phyloP scores from a whole-genome alignment of 2,329 filamentous ascomycete species.

The Aspergillus sp. region DNA sequence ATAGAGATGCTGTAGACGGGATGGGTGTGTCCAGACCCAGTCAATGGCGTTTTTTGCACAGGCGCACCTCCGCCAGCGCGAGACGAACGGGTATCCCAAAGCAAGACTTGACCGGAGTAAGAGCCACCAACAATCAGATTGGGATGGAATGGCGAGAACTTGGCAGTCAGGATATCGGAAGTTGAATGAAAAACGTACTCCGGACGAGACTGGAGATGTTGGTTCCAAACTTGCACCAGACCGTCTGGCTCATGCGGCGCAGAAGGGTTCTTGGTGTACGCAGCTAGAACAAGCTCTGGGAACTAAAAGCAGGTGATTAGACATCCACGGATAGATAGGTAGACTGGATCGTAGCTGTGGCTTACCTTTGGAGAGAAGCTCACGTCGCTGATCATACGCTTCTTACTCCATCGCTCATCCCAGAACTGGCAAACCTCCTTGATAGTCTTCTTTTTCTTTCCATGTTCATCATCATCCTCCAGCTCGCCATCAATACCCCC shows the following conservation, averaged over 20 bases:
- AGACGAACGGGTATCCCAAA: slow-evolving; percentile 94
- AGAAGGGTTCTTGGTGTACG: slow-evolving; percentile 96
- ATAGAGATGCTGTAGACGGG: slow-evolving; percentile 95
- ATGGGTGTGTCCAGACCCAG: slow-evolving; percentile 91
- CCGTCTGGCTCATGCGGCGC: slow-evolving; percentile 93
- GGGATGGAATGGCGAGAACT: slow-evolving; percentile 98
- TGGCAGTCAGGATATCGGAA: slow-evolving; percentile 90
- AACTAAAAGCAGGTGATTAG: slow-evolving; percentile 52
- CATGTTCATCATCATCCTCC: slow-evolving; percentile 71
- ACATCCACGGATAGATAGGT: not conserved
- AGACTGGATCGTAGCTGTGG: not conserved
- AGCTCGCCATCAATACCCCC: slow-evolving; percentile 69
- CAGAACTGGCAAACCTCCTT: slow-evolving; percentile 92
- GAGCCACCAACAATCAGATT: slow-evolving; percentile 94
- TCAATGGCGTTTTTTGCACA: slow-evolving; percentile 93
- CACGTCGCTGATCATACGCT: slow-evolving; percentile 93
- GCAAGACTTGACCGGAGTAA: slow-evolving; percentile 91
- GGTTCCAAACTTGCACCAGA: slow-evolving; percentile 94
- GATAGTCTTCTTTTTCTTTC: slow-evolving; percentile 45
- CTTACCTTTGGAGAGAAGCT: slow-evolving; percentile 85
- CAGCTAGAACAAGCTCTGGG: slow-evolving; percentile 85
- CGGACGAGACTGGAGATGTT: slow-evolving; percentile 87
- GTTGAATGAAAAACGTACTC: slow-evolving; percentile 97
- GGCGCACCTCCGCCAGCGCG: slow-evolving; percentile 67
- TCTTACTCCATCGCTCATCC: slow-evolving; percentile 94